Percentiles rank a stretch among this genome's conserved stretches.
Evolutionary conservation across 2,329 filamentous ascomycete genomes (phyloP).

Genomic region (Lasiodiplodia sp.): DNA sequence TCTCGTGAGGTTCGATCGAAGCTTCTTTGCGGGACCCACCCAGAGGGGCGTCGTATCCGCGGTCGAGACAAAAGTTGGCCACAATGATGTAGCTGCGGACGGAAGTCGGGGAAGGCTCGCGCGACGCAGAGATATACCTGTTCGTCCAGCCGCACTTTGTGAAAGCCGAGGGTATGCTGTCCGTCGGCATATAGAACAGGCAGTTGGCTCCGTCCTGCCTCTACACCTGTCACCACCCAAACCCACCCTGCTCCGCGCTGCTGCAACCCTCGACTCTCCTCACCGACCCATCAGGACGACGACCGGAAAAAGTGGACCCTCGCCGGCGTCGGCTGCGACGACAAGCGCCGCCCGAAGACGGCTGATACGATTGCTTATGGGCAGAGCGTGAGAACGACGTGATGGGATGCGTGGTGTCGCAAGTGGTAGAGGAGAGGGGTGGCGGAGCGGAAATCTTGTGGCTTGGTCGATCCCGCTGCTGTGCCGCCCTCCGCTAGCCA

Average conservation of each 20-base stretch:
- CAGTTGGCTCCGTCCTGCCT: not conserved
- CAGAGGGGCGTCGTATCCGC: not conserved
- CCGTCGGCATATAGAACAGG: constrained; percentile 14
- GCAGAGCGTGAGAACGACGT: not conserved
- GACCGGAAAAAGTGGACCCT: constrained; percentile 9
- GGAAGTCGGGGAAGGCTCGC: constrained; percentile 9
- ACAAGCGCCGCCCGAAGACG: not conserved
- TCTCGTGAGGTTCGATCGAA: constrained; percentile 1
- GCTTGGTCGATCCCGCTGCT: not conserved
- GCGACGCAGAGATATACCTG: not conserved
- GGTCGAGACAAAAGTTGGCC: constrained; percentile 15
- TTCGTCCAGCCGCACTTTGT: not conserved
- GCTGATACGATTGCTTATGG: not conserved
- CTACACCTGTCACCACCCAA: not conserved
- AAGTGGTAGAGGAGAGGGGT: not conserved
- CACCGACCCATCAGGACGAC: constrained; percentile 12
- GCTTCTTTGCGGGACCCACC: constrained; percentile 3
- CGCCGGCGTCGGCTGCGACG: not conserved
- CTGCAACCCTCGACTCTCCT: not conserved
- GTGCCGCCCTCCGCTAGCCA: constrained; percentile 2
- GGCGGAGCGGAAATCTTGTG: not conserved
- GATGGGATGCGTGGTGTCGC: not conserved
- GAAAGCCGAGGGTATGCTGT: not conserved
- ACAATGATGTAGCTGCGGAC: constrained; percentile 11
- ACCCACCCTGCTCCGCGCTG: not conserved